These are phyloP conservation scores for Plasmodium gallinaceum DNA, from an alignment of 169 alveolate genomes.

Conservation along the genomic window DNA sequence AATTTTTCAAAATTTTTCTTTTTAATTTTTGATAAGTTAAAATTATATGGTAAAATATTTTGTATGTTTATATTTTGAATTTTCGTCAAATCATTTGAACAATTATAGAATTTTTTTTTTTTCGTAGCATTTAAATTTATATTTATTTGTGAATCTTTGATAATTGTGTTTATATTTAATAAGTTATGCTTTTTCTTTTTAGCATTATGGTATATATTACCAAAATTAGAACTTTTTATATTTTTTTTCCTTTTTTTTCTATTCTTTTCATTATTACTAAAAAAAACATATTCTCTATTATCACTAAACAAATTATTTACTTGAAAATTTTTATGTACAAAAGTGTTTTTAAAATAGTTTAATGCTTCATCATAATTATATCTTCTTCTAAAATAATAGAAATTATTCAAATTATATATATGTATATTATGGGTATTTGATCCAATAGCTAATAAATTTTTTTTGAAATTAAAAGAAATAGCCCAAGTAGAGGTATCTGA, in stretches of 20 bases:
- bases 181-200: neutral
- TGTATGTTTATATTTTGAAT: neutral
- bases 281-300: slow-evolving; percentile 1
- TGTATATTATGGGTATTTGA: slow-evolving; percentile 70
- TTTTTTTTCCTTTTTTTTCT: neutral
- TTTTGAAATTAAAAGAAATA: slow-evolving; percentile 61
- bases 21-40: neutral
- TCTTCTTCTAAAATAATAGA: slow-evolving; percentile 69
- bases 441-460: slow-evolving; percentile 75
- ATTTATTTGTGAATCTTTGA: neutral
- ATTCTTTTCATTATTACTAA: slow-evolving; percentile 1
- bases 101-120: neutral
- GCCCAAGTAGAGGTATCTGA: slow-evolving; percentile 75
- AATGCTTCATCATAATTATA: slow-evolving; percentile 69
- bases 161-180: neutral
- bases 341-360: slow-evolving; percentile 37
- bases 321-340: slow-evolving; percentile 25
- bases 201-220: neutral
- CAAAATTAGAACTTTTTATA: neutral
- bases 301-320: slow-evolving; percentile 29
- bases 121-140: neutral
- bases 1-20: neutral
- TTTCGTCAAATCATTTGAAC: neutral
- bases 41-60: neutral
- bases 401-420: slow-evolving; percentile 69